phyloP scores from a whole-genome alignment of 176 grass and related monocot species.

The Carex pumila region DNA sequence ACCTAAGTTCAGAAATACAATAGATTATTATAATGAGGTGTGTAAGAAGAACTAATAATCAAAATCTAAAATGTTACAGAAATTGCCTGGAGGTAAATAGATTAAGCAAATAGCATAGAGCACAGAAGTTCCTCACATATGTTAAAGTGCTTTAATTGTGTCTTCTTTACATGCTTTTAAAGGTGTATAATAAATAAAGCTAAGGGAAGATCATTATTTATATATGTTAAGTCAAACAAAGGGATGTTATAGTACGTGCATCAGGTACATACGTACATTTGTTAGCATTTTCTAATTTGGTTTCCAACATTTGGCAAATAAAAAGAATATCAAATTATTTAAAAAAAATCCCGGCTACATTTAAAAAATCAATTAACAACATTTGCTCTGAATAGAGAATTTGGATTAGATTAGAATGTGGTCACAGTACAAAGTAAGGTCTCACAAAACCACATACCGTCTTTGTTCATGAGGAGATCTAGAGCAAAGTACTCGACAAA shows the following conservation, averaged over 20 bases:
- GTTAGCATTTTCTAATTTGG: not conserved
- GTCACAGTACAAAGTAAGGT: not conserved
- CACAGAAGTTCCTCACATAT: not conserved
- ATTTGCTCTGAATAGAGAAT: not conserved
- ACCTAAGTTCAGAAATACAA: conserved; percentile 36
- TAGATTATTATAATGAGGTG: conserved; percentile 9
- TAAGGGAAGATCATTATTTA: not conserved
- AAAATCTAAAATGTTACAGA: not conserved
- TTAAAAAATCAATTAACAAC: not conserved
- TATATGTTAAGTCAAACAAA: not conserved
- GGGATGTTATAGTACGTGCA: not conserved
- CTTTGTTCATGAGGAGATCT: conserved; percentile 61
- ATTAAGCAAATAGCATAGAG: not conserved
- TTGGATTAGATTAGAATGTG: not conserved
- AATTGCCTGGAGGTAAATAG: not conserved
- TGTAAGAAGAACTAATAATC: conserved; percentile 3
- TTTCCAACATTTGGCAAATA: not conserved
- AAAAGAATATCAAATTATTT: not conserved
- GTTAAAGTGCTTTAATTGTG: not conserved
- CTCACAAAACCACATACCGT: conserved; percentile 33
- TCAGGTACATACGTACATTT: not conserved
- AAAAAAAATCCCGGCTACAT: not conserved
- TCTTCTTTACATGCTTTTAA: not conserved
- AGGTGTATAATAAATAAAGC: not conserved
- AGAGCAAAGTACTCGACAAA: conserved; percentile 89